Evolutionary conservation across 208 protist genomes (phyloP), one percentile per base, ranked within the genome.

Genomic region (Leishmania guyanensis): DNA sequence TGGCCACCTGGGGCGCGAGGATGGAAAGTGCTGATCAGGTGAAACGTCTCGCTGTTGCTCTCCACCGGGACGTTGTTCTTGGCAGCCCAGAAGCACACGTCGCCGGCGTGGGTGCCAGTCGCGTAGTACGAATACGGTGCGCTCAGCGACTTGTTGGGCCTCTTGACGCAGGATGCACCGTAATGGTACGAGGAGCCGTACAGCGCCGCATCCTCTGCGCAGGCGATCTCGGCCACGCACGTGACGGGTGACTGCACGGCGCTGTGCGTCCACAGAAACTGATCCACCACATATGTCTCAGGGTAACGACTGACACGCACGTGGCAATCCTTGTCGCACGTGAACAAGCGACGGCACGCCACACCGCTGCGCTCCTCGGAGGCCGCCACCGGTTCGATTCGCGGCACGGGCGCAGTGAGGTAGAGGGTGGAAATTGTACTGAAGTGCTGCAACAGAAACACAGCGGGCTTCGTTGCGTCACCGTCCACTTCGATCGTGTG

Each of bases 371-470:
- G 78, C 60, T 82, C 88, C 78, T 89, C 87, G 16, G 81, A 64
- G 39, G 75, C 5, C 36, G 80, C 65, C 33, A 90, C 77, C 8
- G 79, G 54, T 60, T 89, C 88, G 39, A 86, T 69, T 54, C 85
- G 87, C 43, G 86, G 88, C 36, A 94, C 88, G 2, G 91, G 88
- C 20, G 87, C 75, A 79, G 91, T 90, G 48, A 96, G 82, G 77
- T 90, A 91, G 29, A 97, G 76, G 51, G 77, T 85, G 26, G 90
- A 92, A 69, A 96, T 83, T 65, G 92, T 91, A 86, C 94, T 97
- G 75, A 97, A 94, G 87, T 97, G 94, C 85, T 97, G 94, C 58
- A 97, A 78, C 65, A 97, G 88, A 77, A 95, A 94, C 54, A 62
- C 79, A 9, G 77, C 72, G 6, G 90, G 86, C 36, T 79, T 77